Evolutionary conservation across 1,284 basidiomycete genomes (phyloP).

Genomic region (Phellopilus nigrolimitatus): DNA sequence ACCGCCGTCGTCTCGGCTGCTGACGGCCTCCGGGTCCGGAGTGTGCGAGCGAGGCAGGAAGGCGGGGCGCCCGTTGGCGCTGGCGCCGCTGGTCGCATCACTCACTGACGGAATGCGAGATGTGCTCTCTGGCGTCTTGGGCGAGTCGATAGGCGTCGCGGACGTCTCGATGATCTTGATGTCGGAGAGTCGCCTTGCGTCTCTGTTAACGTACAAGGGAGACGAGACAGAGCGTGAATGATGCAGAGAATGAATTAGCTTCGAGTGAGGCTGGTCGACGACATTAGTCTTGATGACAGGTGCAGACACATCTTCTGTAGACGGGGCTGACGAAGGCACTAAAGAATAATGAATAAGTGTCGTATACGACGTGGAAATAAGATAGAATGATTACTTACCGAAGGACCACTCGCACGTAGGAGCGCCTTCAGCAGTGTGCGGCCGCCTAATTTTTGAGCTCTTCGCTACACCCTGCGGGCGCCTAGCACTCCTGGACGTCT

Average conservation of each 20-base stretch:
- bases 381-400: not conserved
- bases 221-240: slow-evolving; percentile 3
- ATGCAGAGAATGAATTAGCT: not conserved
- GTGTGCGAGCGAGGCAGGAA: slow-evolving; percentile 11
- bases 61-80: not conserved
- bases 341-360: not conserved
- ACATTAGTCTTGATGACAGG: not conserved
- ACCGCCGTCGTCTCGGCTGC: not conserved
- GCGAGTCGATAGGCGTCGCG: slow-evolving; percentile 20
- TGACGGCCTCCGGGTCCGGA: no score
- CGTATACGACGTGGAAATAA: not conserved
- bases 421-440: slow-evolving; percentile 28
- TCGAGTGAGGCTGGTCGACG: not conserved
- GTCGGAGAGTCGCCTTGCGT: slow-evolving; percentile 21
- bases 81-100: not conserved
- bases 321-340: not conserved
- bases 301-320: not conserved
- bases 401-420: slow-evolving; percentile 7
- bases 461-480: not conserved
- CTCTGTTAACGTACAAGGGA: not conserved
- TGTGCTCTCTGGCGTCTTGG: slow-evolving; percentile 9
- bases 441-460: slow-evolving; percentile 24
- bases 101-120: not conserved
- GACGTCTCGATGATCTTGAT: slow-evolving; percentile 31
- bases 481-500: slow-evolving; percentile 16